A percentile compares a stretch with the other conserved stretches of the same genome.
Evolutionary conservation across 2,329 filamentous ascomycete species (phyloP).

Genomic region (Penicillium brasilianum): DNA sequence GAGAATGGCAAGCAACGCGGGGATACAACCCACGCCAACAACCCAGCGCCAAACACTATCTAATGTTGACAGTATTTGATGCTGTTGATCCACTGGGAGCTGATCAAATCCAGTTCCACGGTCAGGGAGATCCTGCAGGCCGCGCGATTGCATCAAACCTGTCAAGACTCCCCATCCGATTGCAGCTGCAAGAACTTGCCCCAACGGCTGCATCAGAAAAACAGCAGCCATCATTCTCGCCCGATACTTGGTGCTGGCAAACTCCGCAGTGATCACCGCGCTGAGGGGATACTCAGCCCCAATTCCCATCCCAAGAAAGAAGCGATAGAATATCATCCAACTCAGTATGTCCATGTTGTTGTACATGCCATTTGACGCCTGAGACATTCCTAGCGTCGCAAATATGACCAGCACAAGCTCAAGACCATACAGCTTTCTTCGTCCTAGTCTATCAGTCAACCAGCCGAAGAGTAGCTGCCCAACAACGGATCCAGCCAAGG

Average conservation of each 20-base stretch:
- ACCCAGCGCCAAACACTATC: constrained; percentile 68
- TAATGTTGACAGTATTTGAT: constrained; percentile 35
- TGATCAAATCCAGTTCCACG: constrained; percentile 1
- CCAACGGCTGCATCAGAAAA: constrained; percentile 83
- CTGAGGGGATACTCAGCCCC: constrained; percentile 69
- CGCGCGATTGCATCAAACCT: constrained; percentile 57
- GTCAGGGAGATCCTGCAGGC: constrained; percentile 59
- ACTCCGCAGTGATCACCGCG: constrained; percentile 70
- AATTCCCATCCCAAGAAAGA: constrained; percentile 57
- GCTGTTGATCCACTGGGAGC: constrained; percentile 5
- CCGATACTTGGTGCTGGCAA: constrained; percentile 51
- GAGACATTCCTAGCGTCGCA: constrained; percentile 48
- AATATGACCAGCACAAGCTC: constrained; percentile 52
- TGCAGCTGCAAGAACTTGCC: constrained; percentile 74
- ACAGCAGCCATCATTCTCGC: constrained; percentile 84
- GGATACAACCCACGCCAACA: constrained; percentile 65
- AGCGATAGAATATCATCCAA: constrained; percentile 50
- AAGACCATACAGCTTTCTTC: constrained; percentile 53
- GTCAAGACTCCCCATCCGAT: constrained; percentile 74
- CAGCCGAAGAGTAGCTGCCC: constrained; percentile 40
- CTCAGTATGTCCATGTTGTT: constrained; percentile 45
- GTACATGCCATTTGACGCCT: constrained; percentile 45
- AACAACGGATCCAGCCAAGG: constrained; percentile 35
- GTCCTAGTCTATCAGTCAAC: constrained; percentile 48
- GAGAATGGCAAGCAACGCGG: constrained; percentile 65